Evolutionary conservation across 2,329 filamentous ascomycete species (phyloP).

Genomic region (Magnaporthiopsis incrustans): DNA sequence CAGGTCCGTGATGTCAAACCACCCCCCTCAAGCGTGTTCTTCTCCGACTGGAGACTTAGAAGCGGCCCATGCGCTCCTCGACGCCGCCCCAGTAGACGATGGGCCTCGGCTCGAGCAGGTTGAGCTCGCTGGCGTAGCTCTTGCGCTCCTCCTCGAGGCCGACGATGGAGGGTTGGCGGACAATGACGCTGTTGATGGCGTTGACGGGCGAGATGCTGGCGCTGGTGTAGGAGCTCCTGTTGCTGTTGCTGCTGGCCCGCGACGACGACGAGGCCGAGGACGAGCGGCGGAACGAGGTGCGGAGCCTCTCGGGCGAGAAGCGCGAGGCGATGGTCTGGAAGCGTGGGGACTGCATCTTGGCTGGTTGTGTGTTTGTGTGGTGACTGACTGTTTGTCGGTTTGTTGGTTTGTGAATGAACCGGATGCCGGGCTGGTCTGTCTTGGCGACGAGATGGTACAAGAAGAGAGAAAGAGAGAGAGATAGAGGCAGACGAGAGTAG

Average conservation of each 20-base stretch:
- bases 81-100: slow-evolving; percentile 56
- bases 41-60: too few relatives aligned
- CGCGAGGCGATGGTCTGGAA: slow-evolving; percentile 42
- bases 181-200: slow-evolving; percentile 52
- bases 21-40: background rate
- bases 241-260: slow-evolving; percentile 30
- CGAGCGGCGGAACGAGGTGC: slow-evolving; percentile 45
- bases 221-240: slow-evolving; percentile 33
- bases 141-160: slow-evolving; percentile 49
- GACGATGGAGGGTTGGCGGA: slow-evolving; percentile 48
- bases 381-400: background rate
- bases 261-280: slow-evolving; percentile 33
- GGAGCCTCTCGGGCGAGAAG: slow-evolving; percentile 38
- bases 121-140: slow-evolving; percentile 43
- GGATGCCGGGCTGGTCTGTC: background rate
- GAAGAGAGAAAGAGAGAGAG: too few relatives aligned
- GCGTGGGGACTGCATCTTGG: slow-evolving; percentile 38
- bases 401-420: background rate
- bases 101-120: slow-evolving; percentile 52
- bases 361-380: slow-evolving; percentile 3
- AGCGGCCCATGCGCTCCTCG: slow-evolving; percentile 48
- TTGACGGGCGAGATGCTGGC: slow-evolving; percentile 34
- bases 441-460: background rate
- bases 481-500: background rate
- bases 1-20: background rate